Conservation (phyloP, 2,329 filamentous ascomycete genomes). For the Arachnomyces sp. region DNA sequence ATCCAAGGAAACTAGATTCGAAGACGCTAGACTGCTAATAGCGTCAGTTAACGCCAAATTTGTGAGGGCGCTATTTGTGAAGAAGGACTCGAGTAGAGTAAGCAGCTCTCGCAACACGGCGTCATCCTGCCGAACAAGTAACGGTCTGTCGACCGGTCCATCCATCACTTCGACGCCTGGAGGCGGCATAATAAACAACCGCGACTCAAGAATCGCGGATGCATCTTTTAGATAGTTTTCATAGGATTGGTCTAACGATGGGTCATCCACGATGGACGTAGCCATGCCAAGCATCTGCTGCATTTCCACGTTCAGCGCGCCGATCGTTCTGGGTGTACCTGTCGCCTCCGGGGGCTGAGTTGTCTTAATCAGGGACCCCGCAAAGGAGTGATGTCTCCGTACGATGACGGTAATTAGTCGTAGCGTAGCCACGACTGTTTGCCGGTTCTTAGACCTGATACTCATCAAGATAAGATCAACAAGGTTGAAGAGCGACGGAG, state of each 20-base stretch:
- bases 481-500: constrained; percentile 84
- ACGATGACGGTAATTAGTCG: constrained; percentile 81
- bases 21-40: constrained; percentile 73
- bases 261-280: constrained; percentile 29
- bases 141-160: constrained; percentile 54
- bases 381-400: constrained; percentile 80
- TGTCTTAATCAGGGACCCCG: constrained; percentile 57
- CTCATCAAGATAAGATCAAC: constrained; percentile 86
- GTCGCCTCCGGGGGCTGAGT: constrained; percentile 25
- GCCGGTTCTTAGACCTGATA: constrained; percentile 72
- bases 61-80: constrained; percentile 82
- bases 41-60: constrained; percentile 83
- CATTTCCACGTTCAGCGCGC: constrained; percentile 35
- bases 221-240: constrained; percentile 41
- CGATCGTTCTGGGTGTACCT: constrained; percentile 23
- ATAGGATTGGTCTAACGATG: constrained; percentile 35
- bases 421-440: constrained; percentile 83
- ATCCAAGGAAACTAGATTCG: constrained; percentile 75
- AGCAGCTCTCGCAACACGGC: constrained; percentile 46
- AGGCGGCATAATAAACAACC: constrained; percentile 48
- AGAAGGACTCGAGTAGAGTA: constrained; percentile 67
- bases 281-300: constrained; percentile 30
- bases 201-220: constrained; percentile 43
- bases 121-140: constrained; percentile 60
- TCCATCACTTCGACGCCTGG: constrained; percentile 21